phyloP scores from a whole-genome alignment of 495 filamentous ascomycete genomes.

The Durotheca rogersii region DNA sequence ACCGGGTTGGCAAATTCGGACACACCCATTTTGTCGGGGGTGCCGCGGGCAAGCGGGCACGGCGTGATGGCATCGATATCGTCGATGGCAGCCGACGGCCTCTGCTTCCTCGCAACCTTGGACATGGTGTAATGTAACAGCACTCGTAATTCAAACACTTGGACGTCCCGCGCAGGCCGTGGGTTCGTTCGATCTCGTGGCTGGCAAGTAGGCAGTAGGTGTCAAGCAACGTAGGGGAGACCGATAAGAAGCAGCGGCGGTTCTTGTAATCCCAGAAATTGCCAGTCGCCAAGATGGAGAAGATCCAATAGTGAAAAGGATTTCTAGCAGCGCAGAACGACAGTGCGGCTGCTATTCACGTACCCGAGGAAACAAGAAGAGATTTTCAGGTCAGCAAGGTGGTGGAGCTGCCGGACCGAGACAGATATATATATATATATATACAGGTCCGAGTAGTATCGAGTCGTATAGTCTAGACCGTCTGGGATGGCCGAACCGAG shows the following conservation, averaged over 20 bases:
- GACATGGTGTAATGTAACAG: constrained; percentile 8
- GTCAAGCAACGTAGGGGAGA: not conserved
- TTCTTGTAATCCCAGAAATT: not conserved
- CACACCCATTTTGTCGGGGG: constrained; percentile 7
- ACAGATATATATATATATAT: constrained; percentile 21
- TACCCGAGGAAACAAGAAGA: not conserved
- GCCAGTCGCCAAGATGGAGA: not conserved
- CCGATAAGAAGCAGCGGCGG: not conserved
- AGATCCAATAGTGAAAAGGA: not conserved
- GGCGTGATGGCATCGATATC: constrained; percentile 38
- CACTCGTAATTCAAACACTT: not conserved
- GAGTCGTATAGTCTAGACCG: no score
- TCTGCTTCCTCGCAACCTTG: constrained; percentile 8
- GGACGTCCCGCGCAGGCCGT: not conserved
- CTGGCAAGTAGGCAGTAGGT: not conserved
- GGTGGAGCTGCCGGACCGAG: constrained; percentile 20
- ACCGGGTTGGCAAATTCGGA: constrained; percentile 12
- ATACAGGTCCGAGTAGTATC: constrained; percentile 15
- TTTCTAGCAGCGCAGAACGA: not conserved
- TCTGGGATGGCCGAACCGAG: constrained; percentile 11
- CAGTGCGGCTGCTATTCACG: not conserved
- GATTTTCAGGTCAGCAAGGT: constrained; percentile 7
- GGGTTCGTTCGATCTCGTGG: not conserved
- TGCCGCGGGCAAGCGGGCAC: constrained; percentile 20
- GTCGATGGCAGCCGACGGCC: constrained; percentile 11